Percentiles rank a stretch among this genome's conserved stretches.
Evolutionary conservation across 768 basidiomycete genomes (phyloP).

Genomic region (Leccinum boreale): DNA sequence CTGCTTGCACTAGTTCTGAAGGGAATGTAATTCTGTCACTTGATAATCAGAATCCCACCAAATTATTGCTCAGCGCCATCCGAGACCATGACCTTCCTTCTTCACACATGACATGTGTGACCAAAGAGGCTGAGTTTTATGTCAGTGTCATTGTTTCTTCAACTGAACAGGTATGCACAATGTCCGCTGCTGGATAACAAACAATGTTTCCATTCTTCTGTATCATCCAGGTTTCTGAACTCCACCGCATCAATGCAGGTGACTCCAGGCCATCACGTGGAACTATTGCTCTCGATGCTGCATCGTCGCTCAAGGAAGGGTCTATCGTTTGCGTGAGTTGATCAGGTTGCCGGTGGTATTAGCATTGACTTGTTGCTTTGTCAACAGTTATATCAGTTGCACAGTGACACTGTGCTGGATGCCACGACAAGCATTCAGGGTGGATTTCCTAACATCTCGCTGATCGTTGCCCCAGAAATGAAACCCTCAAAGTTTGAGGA

Average conservation of each 20-base stretch:
- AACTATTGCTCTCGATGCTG: conserved; percentile 57
- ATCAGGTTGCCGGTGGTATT: neutral
- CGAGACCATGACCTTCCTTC: conserved; percentile 33
- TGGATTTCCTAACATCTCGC: conserved; percentile 14
- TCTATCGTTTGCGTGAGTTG: conserved; percentile 47
- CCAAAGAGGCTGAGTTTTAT: conserved; percentile 60
- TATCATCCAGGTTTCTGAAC: conserved; percentile 37
- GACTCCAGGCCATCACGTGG: conserved; percentile 60
- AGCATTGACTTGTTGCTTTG: neutral
- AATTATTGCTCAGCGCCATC: conserved; percentile 55
- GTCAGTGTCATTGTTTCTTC: conserved; percentile 39
- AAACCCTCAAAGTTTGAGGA: neutral
- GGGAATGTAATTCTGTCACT: conserved; percentile 70
- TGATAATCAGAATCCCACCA: conserved; percentile 56
- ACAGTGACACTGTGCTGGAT: conserved; percentile 17
- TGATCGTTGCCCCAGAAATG: conserved; percentile 26
- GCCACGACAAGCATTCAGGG: conserved; percentile 1
- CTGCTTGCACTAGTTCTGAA: conserved; percentile 41
- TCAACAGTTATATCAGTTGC: conserved; percentile 43
- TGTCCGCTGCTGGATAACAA: neutral
- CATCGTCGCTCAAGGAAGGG: conserved; percentile 48
- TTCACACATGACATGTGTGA: conserved; percentile 17
- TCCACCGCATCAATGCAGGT: conserved; percentile 63
- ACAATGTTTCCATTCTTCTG: neutral
- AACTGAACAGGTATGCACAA: conserved; percentile 11